Conservation (phyloP, 1,139 yeast genomes). For the Protomyces arabidopsidicola region DNA sequence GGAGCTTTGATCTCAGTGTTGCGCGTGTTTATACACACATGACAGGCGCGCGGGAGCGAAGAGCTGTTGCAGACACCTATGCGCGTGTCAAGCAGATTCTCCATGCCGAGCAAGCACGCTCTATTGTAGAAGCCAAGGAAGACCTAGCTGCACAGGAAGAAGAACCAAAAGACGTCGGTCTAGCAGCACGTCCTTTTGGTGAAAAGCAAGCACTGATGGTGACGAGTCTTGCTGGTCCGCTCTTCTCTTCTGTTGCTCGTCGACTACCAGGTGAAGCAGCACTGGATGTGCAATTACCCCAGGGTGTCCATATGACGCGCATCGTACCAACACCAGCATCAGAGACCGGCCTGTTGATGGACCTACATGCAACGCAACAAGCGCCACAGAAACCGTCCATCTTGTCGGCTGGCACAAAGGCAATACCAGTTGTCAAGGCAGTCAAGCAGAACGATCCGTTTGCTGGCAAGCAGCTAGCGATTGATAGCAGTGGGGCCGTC, state of each 20-base stretch:
- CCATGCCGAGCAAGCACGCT: background rate
- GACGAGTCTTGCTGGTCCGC: background rate
- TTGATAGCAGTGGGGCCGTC: background rate
- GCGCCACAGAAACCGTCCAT: background rate
- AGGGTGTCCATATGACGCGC: background rate
- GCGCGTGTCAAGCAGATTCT: background rate
- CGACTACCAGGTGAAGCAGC: background rate
- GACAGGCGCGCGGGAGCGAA: background rate
- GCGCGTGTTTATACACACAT: background rate
- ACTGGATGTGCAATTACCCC: background rate
- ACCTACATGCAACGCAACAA: background rate
- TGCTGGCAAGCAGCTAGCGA: background rate
- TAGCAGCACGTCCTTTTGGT: background rate
- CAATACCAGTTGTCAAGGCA: background rate
- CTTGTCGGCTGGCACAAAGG: background rate
- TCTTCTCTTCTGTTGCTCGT: background rate
- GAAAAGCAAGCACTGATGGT: background rate
- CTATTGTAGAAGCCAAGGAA: background rate
- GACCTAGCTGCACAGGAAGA: background rate
- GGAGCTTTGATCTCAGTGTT: background rate
- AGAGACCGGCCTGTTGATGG: background rate
- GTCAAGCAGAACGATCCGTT: background rate
- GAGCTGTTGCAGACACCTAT: background rate
- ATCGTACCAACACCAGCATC: background rate
- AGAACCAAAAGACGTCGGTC: background rate